Percentiles rank a stretch among this genome's conserved stretches.
Conservation (phyloP, 2,329 filamentous ascomycete genomes). For the Monilinia laxa region DNA sequence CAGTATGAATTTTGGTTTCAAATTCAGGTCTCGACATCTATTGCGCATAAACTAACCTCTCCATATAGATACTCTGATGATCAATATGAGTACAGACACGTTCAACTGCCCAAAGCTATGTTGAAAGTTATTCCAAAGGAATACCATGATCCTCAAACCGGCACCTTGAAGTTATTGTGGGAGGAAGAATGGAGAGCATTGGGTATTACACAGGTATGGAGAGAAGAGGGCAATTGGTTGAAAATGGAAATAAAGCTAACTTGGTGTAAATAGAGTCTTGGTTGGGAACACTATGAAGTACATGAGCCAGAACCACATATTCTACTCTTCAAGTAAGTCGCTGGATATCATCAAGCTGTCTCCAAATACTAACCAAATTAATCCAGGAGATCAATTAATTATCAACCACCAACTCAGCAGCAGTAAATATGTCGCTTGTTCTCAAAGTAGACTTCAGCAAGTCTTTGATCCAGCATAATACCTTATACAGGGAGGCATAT, state of each 20-base stretch:
- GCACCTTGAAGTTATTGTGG: slow-evolving; percentile 93
- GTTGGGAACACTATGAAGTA: slow-evolving; percentile 99
- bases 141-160: slow-evolving; percentile 85
- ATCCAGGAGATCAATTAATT: slow-evolving; percentile 39
- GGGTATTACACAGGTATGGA: slow-evolving; percentile 86
- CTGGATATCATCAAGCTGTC: not conserved
- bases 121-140: slow-evolving; percentile 94
- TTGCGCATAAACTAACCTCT: slow-evolving; percentile 26
- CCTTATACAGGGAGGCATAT: slow-evolving; percentile 30
- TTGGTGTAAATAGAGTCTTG: slow-evolving; percentile 68
- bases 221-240: not conserved
- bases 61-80: slow-evolving; percentile 79
- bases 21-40: not conserved
- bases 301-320: slow-evolving; percentile 99
- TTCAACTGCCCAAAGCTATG: slow-evolving; percentile 97
- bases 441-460: slow-evolving; percentile 31
- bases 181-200: slow-evolving; percentile 98
- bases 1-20: slow-evolving; percentile 39
- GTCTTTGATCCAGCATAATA: slow-evolving; percentile 34
- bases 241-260: not conserved
- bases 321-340: slow-evolving; percentile 89
- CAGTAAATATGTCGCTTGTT: slow-evolving; percentile 25
- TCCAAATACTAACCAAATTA: slow-evolving; percentile 24
- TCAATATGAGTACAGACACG: slow-evolving; percentile 95
- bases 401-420: slow-evolving; percentile 34